Conservation (phyloP, 768 basidiomycete species). For the Trametes maxima region DNA sequence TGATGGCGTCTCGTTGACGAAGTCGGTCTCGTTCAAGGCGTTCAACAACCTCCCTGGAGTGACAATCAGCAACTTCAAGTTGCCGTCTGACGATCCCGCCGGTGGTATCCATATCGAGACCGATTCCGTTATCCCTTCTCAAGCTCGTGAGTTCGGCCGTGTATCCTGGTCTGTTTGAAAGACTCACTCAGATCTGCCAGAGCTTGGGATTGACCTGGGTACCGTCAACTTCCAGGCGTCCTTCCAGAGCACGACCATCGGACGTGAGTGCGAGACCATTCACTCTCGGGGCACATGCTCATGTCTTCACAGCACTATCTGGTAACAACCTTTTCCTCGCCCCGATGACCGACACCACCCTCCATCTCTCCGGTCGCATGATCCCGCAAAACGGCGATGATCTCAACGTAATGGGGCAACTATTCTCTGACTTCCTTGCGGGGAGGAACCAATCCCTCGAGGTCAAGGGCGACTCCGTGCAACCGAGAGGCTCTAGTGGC, state of each 20-base stretch:
- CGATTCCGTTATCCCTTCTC: slow-evolving; percentile 65
- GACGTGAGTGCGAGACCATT: slow-evolving; percentile 49
- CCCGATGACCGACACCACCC: slow-evolving; percentile 47
- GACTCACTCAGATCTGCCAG: slow-evolving; percentile 33
- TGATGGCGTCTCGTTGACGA: slow-evolving; percentile 61
- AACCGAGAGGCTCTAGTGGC: slow-evolving; percentile 49
- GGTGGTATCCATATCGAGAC: slow-evolving; percentile 75
- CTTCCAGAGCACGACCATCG: slow-evolving; percentile 57
- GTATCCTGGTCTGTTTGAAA: not conserved
- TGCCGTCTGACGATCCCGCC: slow-evolving; percentile 66
- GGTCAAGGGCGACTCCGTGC: slow-evolving; percentile 61
- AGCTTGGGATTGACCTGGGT: slow-evolving; percentile 71
- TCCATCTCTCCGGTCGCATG: slow-evolving; percentile 65
- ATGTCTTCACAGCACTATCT: slow-evolving; percentile 48
- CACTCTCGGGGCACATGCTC: not conserved
- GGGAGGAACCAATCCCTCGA: slow-evolving; percentile 64
- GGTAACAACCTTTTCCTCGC: slow-evolving; percentile 52
- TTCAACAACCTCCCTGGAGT: slow-evolving; percentile 74
- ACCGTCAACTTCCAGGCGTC: slow-evolving; percentile 62
- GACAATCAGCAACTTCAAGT: slow-evolving; percentile 68
- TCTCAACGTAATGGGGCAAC: slow-evolving; percentile 53
- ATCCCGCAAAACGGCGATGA: slow-evolving; percentile 59
- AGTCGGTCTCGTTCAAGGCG: slow-evolving; percentile 64
- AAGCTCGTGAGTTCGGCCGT: slow-evolving; percentile 53
- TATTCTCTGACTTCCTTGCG: slow-evolving; percentile 69